Base-by-base conservation (phyloP, 345 rosid species). In the Arabidopsis arenosa region DNA sequence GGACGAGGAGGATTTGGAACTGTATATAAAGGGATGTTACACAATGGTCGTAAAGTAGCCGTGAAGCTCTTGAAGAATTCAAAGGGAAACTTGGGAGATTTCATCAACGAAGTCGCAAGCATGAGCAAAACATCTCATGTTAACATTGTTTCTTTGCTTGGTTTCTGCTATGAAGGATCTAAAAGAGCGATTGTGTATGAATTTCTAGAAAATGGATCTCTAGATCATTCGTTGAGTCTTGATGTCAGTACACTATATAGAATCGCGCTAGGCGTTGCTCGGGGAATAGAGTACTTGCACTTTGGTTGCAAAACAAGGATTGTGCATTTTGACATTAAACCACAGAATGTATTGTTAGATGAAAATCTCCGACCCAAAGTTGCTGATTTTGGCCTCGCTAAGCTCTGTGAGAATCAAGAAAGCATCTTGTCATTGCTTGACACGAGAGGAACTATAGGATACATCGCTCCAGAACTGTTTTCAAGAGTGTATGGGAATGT, bases 251-350 rank as follows among this genome's bases (percentile, higher is more conserved):
- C 70, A 33, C 48, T 78, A 33, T 75, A 70, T 28, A 67, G 57
- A 3, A 80, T 85, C 12, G 85, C 76, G 0, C 4, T 80, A 4
- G 87, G 89, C 2, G 66, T 82, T 52, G 86, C 85, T 13, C 59
- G 66, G 72, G 87, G 91, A 37, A 54, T 87, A 5, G 87, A 83
- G 74, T 85, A 85, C 37, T 73, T 85, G 11, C 88, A 85, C 40
- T n/a, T 69, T 0, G 86, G 89, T 26, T 85, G 92, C 60, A 85
- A 75, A 61, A 79, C 76, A 5, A 83, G 85, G 66, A 85, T 84
- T 32, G 59, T 85, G 53, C 86, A 87, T 49, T 83, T 85, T 7
- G 84, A 85, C 66, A 85, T 84, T 10, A 85, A 87, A 35, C 89
- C 89, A 15, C 89, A 84, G 1, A 84, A 84, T 49, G 80, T 87